A percentile compares a stretch with the other conserved stretches of the same genome.
Conservation (phyloP, 2,329 filamentous ascomycete genomes). For the Lecanicillium sp. region DNA sequence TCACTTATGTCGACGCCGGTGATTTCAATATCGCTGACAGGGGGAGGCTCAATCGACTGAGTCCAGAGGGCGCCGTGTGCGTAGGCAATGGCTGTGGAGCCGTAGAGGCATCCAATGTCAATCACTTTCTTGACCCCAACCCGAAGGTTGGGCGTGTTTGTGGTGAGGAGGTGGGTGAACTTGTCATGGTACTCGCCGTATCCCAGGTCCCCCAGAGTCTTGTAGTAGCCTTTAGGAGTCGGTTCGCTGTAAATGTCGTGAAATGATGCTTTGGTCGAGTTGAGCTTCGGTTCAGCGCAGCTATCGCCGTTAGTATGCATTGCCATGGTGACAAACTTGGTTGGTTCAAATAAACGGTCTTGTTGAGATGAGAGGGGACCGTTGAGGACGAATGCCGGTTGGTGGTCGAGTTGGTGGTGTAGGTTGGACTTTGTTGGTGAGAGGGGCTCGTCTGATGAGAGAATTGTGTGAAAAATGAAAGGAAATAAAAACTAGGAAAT, state of each 20-base stretch:
- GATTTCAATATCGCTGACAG: conserved; percentile 1
- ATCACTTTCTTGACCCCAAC: conserved; percentile 1
- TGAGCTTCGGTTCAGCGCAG: not conserved
- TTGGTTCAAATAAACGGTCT: too few species aligned
- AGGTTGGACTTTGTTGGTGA: too few species aligned
- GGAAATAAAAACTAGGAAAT: too few species aligned
- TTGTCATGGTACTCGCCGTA: conserved; percentile 3
- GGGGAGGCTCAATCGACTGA: not conserved
- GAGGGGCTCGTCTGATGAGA: too few species aligned
- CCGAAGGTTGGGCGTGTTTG: not conserved
- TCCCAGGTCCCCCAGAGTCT: conserved; percentile 1
- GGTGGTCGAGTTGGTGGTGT: too few species aligned
- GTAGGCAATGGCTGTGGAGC: conserved; percentile 1
- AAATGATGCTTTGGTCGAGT: conserved; percentile 1
- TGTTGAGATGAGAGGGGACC: too few species aligned
- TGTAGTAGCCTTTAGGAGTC: conserved; percentile 2
- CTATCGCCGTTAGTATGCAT: conserved; percentile 1
- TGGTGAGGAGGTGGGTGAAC: not conserved
- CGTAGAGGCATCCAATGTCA: conserved; percentile 5
- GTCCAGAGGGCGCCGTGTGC: conserved; percentile 1
- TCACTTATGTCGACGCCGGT: conserved; percentile 4
- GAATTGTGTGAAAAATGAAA: too few species aligned
- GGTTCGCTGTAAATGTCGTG: conserved; percentile 3
- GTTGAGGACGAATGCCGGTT: too few species aligned
- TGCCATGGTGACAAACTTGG: too few species aligned